Conservation (phyloP, 2,329 filamentous ascomycete genomes). For the Botrytis byssoidea region DNA sequence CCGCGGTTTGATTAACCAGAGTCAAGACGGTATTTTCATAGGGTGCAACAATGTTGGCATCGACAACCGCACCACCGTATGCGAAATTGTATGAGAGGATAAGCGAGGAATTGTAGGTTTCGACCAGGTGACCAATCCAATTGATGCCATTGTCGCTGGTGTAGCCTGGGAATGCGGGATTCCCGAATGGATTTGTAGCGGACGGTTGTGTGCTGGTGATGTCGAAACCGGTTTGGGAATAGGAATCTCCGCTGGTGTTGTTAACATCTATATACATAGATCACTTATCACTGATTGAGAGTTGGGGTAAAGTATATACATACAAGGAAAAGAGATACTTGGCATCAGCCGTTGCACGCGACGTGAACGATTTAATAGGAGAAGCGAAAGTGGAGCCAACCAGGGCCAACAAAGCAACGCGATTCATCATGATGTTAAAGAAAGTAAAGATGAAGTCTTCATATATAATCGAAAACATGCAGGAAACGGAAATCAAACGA, state of each 20-base stretch:
- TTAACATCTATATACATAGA: background rate
- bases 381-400: conserved; percentile 17
- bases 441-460: background rate
- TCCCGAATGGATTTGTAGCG: conserved; percentile 39
- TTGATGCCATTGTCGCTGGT: conserved; percentile 27
- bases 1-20: conserved; percentile 39
- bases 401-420: conserved; percentile 13
- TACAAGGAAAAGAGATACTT: conserved; percentile 20
- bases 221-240: conserved; percentile 40
- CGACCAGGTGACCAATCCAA: conserved; percentile 49
- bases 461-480: background rate
- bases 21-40: conserved; percentile 34
- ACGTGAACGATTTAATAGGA: background rate
- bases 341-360: background rate
- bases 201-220: conserved; percentile 36
- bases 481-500: background rate
- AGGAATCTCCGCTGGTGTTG: conserved; percentile 39
- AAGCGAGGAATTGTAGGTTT: conserved; percentile 42
- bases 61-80: conserved; percentile 42
- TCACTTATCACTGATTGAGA: background rate
- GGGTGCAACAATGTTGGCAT: conserved; percentile 36
- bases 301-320: background rate
- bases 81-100: conserved; percentile 51
- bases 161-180: conserved; percentile 39
- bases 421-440: background rate